These are phyloP conservation scores for Themeda triandra DNA, from an alignment of 176 grass and related monocot genomes.

Conservation along the genomic window DNA sequence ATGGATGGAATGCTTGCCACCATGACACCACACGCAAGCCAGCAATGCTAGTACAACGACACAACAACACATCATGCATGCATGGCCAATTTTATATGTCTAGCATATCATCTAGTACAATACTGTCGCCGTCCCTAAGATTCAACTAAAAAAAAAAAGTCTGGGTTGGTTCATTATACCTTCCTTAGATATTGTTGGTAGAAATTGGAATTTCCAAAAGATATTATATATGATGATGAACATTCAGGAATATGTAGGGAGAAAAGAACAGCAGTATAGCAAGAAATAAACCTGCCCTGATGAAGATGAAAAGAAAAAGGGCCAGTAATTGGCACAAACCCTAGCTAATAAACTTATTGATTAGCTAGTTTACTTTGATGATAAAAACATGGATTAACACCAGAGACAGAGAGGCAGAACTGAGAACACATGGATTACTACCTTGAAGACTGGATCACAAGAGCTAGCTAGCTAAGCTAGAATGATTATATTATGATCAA, in stretches of 20 bases:
- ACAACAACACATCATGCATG: conserved; percentile 28
- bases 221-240: neutral
- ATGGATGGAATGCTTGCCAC: conserved; percentile 35
- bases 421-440: neutral
- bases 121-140: neutral
- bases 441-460: neutral
- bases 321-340: conserved; percentile 12
- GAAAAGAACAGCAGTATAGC: neutral
- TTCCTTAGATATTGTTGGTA: neutral
- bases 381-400: conserved; percentile 7
- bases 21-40: conserved; percentile 30
- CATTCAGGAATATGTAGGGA: neutral
- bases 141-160: neutral
- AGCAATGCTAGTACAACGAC: conserved; percentile 5
- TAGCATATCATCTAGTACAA: neutral
- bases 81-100: neutral
- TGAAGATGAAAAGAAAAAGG: neutral
- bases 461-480: neutral
- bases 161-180: neutral
- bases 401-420: neutral
- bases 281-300: neutral
- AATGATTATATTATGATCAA: conserved; percentile 25
- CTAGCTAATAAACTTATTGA: conserved; percentile 51
- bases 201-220: neutral
- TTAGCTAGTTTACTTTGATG: conserved; percentile 29